Evolutionary conservation across 1,284 basidiomycete species (phyloP).

Genomic region (Cryptococcus sp.): DNA sequence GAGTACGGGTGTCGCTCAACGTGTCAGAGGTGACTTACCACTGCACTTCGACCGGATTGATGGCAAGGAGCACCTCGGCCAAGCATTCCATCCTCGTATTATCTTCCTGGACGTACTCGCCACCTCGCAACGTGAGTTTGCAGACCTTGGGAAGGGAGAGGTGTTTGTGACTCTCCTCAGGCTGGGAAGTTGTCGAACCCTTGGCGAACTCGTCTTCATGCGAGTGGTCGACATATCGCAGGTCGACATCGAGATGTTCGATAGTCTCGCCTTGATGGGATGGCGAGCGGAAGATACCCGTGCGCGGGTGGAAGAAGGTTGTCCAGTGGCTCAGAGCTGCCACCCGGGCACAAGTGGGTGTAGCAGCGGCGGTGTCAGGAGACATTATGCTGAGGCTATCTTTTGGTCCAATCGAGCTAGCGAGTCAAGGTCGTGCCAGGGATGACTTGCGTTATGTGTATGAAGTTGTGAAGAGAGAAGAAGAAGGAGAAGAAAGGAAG

Average conservation of each 20-base stretch:
- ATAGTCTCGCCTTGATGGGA: constrained; percentile 28
- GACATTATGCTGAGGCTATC: constrained; percentile 5
- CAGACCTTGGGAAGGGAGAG: constrained; percentile 34
- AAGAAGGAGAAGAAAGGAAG: no score
- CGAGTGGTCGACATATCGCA: constrained; percentile 37
- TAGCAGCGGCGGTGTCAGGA: no score
- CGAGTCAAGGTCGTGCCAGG: no score
- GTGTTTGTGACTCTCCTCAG: no score
- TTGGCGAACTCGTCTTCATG: neutral
- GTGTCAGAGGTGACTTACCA: constrained; percentile 29
- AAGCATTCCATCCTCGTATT: constrained; percentile 38
- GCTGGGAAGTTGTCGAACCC: neutral
- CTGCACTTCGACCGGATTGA: constrained; percentile 39
- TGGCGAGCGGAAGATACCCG: constrained; percentile 35
- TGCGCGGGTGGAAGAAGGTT: constrained; percentile 35
- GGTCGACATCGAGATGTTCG: constrained; percentile 44
- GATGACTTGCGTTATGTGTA: no score
- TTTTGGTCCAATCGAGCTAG: no score
- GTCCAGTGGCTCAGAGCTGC: constrained; percentile 35
- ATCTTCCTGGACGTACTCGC: constrained; percentile 38
- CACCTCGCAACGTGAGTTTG: constrained; percentile 35
- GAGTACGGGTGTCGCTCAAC: neutral
- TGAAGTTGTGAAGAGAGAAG: no score
- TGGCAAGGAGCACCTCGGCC: constrained; percentile 31
- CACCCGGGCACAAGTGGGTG: constrained; percentile 24